A percentile compares a stretch with the other conserved stretches of the same genome.
Conservation (phyloP, 768 basidiomycete genomes). For the Xerocomus potaroensis region DNA sequence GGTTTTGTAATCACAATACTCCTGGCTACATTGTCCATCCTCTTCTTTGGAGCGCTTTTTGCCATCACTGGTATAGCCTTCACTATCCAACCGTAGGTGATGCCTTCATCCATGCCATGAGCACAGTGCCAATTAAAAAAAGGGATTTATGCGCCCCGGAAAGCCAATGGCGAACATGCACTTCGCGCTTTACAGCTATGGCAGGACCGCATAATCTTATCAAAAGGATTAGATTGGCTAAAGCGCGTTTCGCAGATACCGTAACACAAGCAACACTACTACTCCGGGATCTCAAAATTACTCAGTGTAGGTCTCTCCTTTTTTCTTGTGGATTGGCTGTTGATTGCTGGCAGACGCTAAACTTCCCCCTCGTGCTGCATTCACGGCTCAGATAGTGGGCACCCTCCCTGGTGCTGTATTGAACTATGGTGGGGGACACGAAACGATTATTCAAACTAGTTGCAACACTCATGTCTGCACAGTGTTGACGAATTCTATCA, state of each 20-base stretch:
- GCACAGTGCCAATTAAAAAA: constrained; percentile 2
- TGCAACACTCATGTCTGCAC: constrained; percentile 33
- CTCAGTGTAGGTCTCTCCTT: constrained; percentile 17
- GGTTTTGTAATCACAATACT: constrained; percentile 47
- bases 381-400: constrained; percentile 51
- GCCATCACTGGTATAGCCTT: constrained; percentile 41
- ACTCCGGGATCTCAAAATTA: constrained; percentile 53
- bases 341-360: constrained; percentile 40
- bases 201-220: constrained; percentile 23
- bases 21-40: constrained; percentile 47
- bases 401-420: constrained; percentile 28
- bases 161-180: constrained; percentile 43
- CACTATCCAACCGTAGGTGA: constrained; percentile 23
- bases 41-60: constrained; percentile 52
- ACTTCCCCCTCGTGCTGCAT: constrained; percentile 64
- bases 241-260: constrained; percentile 39
- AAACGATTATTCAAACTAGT: constrained; percentile 35
- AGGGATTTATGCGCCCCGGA: constrained; percentile 34
- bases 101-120: background rate
- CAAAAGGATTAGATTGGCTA: constrained; percentile 40
- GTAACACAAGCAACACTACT: constrained; percentile 47
- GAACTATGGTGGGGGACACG: constrained; percentile 52
- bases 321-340: constrained; percentile 33
- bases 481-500: constrained; percentile 53
- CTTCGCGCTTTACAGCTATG: constrained; percentile 43